phyloP scores from a whole-genome alignment of 202 grass and related monocot genomes.

The Musa balbisiana region DNA sequence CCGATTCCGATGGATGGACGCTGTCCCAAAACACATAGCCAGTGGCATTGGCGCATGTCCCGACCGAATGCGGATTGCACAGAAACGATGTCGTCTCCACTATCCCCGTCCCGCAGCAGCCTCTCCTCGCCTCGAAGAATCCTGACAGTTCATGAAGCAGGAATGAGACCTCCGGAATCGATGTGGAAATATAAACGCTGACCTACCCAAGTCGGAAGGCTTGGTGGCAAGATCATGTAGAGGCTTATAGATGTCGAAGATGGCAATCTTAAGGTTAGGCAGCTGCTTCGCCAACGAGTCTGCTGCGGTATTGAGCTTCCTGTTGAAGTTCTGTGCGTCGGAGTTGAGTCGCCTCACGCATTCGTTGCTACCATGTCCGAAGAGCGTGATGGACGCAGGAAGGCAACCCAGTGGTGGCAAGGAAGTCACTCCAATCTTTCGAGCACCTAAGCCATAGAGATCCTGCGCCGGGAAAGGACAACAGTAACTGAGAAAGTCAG shows the following conservation, averaged over 20 bases:
- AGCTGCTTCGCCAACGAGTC: constrained; percentile 27
- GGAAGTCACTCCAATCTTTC: constrained; percentile 57
- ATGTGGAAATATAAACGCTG: no score
- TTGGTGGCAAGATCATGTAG: constrained; percentile 34
- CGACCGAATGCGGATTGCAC: constrained; percentile 41
- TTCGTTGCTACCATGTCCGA: constrained; percentile 26
- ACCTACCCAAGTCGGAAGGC: constrained; percentile 40
- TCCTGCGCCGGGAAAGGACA: constrained; percentile 25
- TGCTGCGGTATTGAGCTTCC: constrained; percentile 50
- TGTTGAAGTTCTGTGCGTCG: constrained; percentile 58
- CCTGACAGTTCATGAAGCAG: constrained; percentile 16
- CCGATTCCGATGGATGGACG: constrained; percentile 74
- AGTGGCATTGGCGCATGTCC: constrained; percentile 55
- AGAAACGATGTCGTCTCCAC: constrained; percentile 52
- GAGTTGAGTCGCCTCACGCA: constrained; percentile 56
- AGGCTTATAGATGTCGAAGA: constrained; percentile 71
- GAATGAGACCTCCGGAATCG: background rate
- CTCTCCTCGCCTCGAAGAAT: constrained; percentile 46
- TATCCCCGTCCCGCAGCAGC: constrained; percentile 67
- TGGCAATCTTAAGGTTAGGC: constrained; percentile 35
- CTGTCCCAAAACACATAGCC: constrained; percentile 79
- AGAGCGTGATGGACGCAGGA: constrained; percentile 49
- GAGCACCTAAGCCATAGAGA: constrained; percentile 58
- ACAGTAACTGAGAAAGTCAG: no score
- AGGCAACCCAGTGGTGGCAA: constrained; percentile 75